Conservation (phyloP, 805 yeast species). For the Hanseniaspora hatyaiensis region DNA sequence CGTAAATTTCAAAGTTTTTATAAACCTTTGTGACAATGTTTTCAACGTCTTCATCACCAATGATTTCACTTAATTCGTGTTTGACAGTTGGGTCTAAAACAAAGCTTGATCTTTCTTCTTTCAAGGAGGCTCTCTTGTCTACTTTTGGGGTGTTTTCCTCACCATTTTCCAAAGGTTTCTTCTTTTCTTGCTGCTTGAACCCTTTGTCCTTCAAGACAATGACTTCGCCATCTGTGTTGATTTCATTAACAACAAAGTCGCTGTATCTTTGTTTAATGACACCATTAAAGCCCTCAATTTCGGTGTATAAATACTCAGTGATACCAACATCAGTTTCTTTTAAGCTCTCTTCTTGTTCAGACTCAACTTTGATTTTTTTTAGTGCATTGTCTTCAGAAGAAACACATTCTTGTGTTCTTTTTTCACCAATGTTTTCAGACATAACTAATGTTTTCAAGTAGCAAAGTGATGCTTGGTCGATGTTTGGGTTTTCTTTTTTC, state of each 20-base stretch:
- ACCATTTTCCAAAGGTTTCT: constrained; percentile 24
- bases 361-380: constrained; percentile 19
- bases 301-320: constrained; percentile 48
- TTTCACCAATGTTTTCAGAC: constrained; percentile 17
- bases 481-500: too few relatives aligned
- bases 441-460: constrained; percentile 6
- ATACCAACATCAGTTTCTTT: constrained; percentile 82
- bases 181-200: constrained; percentile 41
- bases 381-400: constrained; percentile 4
- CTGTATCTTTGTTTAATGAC: constrained; percentile 78
- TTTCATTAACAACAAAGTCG: constrained; percentile 89
- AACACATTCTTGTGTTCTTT: constrained; percentile 19
- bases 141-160: constrained; percentile 15
- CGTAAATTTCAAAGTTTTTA: constrained; percentile 44
- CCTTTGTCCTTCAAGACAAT: constrained; percentile 71
- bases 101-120: constrained; percentile 29
- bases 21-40: constrained; percentile 43
- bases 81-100: constrained; percentile 38
- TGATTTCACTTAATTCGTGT: constrained; percentile 36
- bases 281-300: constrained; percentile 59
- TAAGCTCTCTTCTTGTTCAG: constrained; percentile 22
- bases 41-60: constrained; percentile 52
- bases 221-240: constrained; percentile 54
- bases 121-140: constrained; percentile 22
- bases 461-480: too few relatives aligned